phyloP scores from a whole-genome alignment of 352 stramenopile genomes.

The Globisporangium paroecandrum region DNA sequence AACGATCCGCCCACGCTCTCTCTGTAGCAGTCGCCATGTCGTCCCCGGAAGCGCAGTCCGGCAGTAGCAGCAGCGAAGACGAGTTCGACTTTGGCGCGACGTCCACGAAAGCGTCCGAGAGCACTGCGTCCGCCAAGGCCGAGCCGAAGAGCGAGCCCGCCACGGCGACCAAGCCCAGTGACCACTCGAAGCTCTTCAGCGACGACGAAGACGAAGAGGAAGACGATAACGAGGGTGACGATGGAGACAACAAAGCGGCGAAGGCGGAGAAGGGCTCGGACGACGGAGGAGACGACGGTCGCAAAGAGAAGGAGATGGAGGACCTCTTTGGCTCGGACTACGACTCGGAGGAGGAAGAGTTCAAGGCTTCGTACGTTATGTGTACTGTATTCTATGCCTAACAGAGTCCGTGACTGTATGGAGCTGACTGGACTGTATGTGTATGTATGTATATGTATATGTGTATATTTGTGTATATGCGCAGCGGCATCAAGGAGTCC shows the following conservation, averaged over 20 bases:
- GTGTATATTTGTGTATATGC: slow-evolving; percentile 9
- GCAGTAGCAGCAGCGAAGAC: slow-evolving; percentile 71
- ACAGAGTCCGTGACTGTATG: not conserved
- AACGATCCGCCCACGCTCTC: not conserved
- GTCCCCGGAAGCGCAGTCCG: slow-evolving; percentile 55
- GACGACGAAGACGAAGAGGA: slow-evolving; percentile 66
- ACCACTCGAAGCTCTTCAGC: slow-evolving; percentile 61
- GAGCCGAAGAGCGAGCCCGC: slow-evolving; percentile 10
- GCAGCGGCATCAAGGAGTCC: slow-evolving; percentile 80
- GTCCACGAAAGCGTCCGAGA: slow-evolving; percentile 21
- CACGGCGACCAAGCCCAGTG: slow-evolving; percentile 12
- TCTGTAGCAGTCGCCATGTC: slow-evolving; percentile 49
- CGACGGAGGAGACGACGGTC: slow-evolving; percentile 26
- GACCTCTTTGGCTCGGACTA: slow-evolving; percentile 89
- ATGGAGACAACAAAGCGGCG: not conserved
- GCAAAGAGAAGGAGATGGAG: slow-evolving; percentile 83
- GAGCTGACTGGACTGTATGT: not conserved
- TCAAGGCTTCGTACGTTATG: slow-evolving; percentile 77
- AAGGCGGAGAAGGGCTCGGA: slow-evolving; percentile 31
- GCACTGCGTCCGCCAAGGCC: slow-evolving; percentile 12
- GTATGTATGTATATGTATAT: slow-evolving; percentile 13
- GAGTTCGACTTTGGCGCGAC: slow-evolving; percentile 64
- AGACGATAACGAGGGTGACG: slow-evolving; percentile 28
- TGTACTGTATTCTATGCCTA: not conserved
- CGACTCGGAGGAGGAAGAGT: slow-evolving; percentile 86